Percentiles rank a stretch among this genome's conserved stretches.
phyloP scores from a whole-genome alignment of 2,329 filamentous ascomycete species.

The Fusarium redolens region DNA sequence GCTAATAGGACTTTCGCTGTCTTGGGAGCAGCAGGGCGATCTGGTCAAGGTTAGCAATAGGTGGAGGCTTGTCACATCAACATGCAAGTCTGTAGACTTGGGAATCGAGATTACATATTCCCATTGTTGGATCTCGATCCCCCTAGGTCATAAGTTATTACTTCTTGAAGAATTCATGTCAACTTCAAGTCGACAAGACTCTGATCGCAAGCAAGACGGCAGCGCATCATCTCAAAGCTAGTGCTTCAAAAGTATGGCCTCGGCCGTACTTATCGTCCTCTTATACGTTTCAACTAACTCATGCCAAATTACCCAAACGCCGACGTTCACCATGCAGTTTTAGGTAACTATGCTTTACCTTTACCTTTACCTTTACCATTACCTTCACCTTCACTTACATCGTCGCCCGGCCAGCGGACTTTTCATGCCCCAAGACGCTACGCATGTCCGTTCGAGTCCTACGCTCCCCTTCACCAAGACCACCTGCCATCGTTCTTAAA shows the following conservation, averaged over 20 bases:
- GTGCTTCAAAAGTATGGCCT: not conserved
- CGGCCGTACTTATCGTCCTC: not conserved
- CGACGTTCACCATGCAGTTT: slow-evolving; percentile 21
- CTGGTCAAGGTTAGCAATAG: not conserved
- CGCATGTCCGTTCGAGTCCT: slow-evolving; percentile 37
- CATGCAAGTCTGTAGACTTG: not conserved
- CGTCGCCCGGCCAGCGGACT: slow-evolving; percentile 18
- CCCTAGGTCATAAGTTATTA: not conserved
- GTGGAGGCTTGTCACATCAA: not conserved
- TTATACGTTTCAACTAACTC: not conserved
- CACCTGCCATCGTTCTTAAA: slow-evolving; percentile 42
- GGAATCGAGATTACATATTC: not conserved
- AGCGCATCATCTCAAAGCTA: not conserved
- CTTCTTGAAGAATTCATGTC: not conserved
- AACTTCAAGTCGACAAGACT: not conserved
- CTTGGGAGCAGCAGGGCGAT: not conserved
- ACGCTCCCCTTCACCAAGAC: slow-evolving; percentile 42
- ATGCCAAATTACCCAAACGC: slow-evolving; percentile 24
- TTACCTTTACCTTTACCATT: slow-evolving; percentile 6
- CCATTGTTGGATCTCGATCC: not conserved
- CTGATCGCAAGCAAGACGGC: not conserved
- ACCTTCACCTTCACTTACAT: slow-evolving; percentile 25
- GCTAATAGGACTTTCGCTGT: not conserved
- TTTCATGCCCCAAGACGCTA: slow-evolving; percentile 33
- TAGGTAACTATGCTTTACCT: slow-evolving; percentile 13